Conservation (phyloP, 2,329 filamentous ascomycete genomes). For the Laburnicola sp. region DNA sequence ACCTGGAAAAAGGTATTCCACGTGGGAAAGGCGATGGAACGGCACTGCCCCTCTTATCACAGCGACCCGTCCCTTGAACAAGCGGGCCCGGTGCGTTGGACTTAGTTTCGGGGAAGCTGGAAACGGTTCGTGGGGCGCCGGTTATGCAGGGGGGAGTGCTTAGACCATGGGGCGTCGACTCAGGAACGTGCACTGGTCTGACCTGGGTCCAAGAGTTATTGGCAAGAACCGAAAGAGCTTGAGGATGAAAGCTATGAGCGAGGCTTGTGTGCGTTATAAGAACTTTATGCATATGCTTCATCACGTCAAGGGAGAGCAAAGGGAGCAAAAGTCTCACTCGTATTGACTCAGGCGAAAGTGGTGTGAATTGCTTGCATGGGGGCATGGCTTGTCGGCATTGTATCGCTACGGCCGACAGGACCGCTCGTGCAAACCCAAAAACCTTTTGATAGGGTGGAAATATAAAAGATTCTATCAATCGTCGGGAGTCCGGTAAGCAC, state of each 20-base stretch:
- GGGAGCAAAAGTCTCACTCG: no score
- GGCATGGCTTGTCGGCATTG: background rate
- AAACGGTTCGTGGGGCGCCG: conserved; percentile 6
- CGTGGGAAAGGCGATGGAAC: conserved; percentile 7
- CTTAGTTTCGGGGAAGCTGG: conserved; percentile 13
- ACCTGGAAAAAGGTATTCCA: conserved; percentile 6
- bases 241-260: background rate
- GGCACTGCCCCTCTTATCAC: conserved; percentile 11
- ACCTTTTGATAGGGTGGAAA: conserved; percentile 7
- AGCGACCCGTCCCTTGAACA: conserved; percentile 5
- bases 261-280: background rate
- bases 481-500: conserved; percentile 1
- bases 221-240: background rate
- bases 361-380: conserved; percentile 1
- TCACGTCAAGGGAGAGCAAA: no score
- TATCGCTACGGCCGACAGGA: background rate
- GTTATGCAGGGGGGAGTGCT: conserved; percentile 10
- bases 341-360: background rate
- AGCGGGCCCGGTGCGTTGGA: conserved; percentile 6
- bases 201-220: conserved; percentile 7
- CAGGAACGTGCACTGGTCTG: conserved; percentile 8
- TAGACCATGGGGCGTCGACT: conserved; percentile 5
- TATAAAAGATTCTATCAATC: conserved; percentile 3
- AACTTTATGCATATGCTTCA: background rate
- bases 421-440: background rate